Evolutionary conservation across 2,329 filamentous ascomycete species (phyloP), one percentile per base, ranked within the genome.

Genomic region (Ceratocystiopsis brevicomis): DNA sequence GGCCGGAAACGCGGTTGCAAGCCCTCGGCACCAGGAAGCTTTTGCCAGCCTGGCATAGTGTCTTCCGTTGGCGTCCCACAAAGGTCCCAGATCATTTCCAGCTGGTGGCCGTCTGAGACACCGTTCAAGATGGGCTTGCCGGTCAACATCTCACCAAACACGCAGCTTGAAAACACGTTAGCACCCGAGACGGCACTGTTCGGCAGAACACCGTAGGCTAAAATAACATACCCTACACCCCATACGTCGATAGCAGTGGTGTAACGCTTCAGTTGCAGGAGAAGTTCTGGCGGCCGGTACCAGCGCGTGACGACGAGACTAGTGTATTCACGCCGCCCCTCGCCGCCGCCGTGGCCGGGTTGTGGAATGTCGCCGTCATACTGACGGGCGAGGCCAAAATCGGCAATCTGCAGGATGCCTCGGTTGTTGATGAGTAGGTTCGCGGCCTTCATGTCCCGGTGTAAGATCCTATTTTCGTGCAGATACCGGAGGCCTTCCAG

Each of bases 181-280:
- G 25, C 25, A 30, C 8, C 10, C 2, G 25, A 30, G 25, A 30
- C 25, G 10, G 2, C 10, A 9, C 10, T 30, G 25, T 2, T 30
- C 21, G 8, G 8, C 21, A 30, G 25, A 30, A 10, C 25, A 30
- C 25, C 8, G 19, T 21, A n/a, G n/a, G n/a, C 19, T 21, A 4
- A 6, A 30, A 30, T 30, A 30, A 58, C 76, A 65, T 67, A 87
- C 81, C 88, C 90, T 52, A 95, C 88, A 53, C 90, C 90, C 90
- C 90, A 98, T 63, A 98, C 76, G 60, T 98, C 90, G 54, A 98
- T 95, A 11, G 90, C 87, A 14, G 87, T 85, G n/a, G 90, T 98
- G 61, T 98, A 98, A 51, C 76, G 76, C 53, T 86, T 78, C 32
- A 98, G 68, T 50, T 88, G 81, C 40, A 98, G 69, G 32, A 98